Base-by-base conservation (phyloP, 768 basidiomycete species). In the Panaeolus papilionaceus region DNA sequence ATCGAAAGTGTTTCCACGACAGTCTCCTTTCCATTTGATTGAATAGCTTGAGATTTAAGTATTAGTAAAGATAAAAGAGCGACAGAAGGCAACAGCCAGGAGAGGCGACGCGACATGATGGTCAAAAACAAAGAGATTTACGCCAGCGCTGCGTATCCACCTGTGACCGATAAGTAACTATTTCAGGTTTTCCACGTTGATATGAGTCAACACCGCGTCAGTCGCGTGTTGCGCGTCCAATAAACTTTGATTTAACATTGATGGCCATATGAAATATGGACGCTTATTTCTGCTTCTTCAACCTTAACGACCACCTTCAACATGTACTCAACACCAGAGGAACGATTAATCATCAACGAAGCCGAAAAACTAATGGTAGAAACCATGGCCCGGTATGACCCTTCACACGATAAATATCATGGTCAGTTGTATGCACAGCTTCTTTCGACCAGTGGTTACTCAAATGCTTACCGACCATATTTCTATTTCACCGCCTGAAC, bases 401-500 rank as follows among this genome's bases (percentile, higher is more conserved):
- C 92, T 4, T 93, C 92, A 38, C 93, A 94, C 73, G 93, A 95
- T 76, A 85, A 83, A 63, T 89, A 86, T 69, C 93, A 95, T 74
- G 92, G 92, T 92, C 69, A 74, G 86, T 74, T 23, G 47, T 26
- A 40, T 62, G 45, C 28, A 42, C n/a, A n/a, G 28, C 44, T 61
- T 39, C 38, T 11, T 14, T 37, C 14, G 33, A 58, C 6, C 26
- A 33, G 33, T 28, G 26, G 12, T 28, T 37, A 33, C 33, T 28
- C 54, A 58, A 33, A 58, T 37, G 54, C 61, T 66, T 49, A 20
- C 23, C 20, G 47, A 23, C 6, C 20, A 38, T 62, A 62, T 54
- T 67, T 40, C 12, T 20, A 37, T 23, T n/a, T 9, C 18, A 62
- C 39, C 51, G 69, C 33, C 62, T 26, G 54, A 40, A 66, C 73